Percentiles rank a stretch among this genome's conserved stretches.
Evolutionary conservation across 1,139 yeast genomes (phyloP).

Genomic region (Insectozyma bohioensis): DNA sequence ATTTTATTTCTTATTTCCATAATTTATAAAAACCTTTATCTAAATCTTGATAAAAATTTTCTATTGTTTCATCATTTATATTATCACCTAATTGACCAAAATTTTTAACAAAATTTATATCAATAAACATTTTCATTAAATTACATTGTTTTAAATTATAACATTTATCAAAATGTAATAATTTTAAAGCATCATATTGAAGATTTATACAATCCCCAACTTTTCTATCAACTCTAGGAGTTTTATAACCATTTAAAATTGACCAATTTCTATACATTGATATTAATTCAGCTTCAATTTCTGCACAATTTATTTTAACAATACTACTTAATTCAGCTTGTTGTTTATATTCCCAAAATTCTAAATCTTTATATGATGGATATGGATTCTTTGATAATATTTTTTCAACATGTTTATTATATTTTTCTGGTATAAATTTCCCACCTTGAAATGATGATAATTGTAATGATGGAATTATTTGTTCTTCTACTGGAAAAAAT

Average conservation of each 20-base stretch:
- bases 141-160: slow-evolving; percentile 38
- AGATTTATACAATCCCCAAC: slow-evolving; percentile 25
- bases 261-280: slow-evolving; percentile 30
- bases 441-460: slow-evolving; percentile 15
- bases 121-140: slow-evolving; percentile 37
- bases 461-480: slow-evolving; percentile 7
- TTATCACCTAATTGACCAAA: slow-evolving; percentile 42
- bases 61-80: slow-evolving; percentile 26
- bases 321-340: slow-evolving; percentile 27
- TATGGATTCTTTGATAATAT: slow-evolving; percentile 21
- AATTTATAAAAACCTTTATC: slow-evolving; percentile 33
- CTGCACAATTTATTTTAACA: slow-evolving; percentile 41
- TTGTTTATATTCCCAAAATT: slow-evolving; percentile 34
- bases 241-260: slow-evolving; percentile 6
- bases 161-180: slow-evolving; percentile 41
- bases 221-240: no score
- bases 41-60: slow-evolving; percentile 30
- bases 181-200: slow-evolving; percentile 36
- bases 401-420: slow-evolving; percentile 29
- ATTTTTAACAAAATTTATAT: slow-evolving; percentile 35
- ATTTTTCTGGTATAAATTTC: slow-evolving; percentile 28
- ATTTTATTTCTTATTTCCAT: slow-evolving; percentile 25
- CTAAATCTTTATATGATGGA: slow-evolving; percentile 21
- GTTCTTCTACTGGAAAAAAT: slow-evolving; percentile 30
- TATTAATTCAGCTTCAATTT: slow-evolving; percentile 39